Percentiles rank a stretch among this genome's conserved stretches.
phyloP scores from a whole-genome alignment of 2,329 filamentous ascomycete genomes.

The Paracoccidioides brasiliensis region DNA sequence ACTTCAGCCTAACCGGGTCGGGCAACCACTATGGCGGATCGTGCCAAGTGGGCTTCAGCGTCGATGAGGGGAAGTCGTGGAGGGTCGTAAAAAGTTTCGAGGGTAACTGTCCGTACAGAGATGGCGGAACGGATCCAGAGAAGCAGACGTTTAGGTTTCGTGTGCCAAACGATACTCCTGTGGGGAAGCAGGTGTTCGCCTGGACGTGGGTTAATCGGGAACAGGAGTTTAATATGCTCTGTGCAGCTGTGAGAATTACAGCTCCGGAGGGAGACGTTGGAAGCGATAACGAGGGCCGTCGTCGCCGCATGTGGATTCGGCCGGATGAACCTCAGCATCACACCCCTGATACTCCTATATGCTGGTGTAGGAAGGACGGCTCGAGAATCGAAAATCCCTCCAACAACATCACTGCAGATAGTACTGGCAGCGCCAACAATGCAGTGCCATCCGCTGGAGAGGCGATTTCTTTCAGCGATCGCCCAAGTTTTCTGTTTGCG shows the following conservation, averaged over 20 bases:
- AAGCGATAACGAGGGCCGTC: not conserved
- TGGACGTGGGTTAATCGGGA: constrained; percentile 39
- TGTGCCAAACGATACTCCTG: constrained; percentile 31
- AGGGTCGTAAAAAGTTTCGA: constrained; percentile 34
- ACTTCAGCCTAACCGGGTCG: constrained; percentile 22
- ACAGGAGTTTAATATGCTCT: constrained; percentile 35
- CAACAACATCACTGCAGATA: not conserved
- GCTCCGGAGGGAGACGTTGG: not conserved
- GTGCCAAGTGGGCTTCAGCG: constrained; percentile 35
- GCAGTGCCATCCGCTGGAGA: not conserved
- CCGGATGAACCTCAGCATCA: not conserved
- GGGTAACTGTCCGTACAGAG: constrained; percentile 35
- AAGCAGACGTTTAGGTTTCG: constrained; percentile 35
- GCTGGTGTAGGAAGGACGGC: not conserved
- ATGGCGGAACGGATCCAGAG: constrained; percentile 23
- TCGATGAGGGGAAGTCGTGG: constrained; percentile 33
- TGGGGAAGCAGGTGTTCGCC: constrained; percentile 31
- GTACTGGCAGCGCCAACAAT: not conserved
- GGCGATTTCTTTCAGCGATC: constrained; percentile 22
- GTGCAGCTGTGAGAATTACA: constrained; percentile 32
- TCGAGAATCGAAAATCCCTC: not conserved
- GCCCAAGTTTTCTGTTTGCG: constrained; percentile 30
- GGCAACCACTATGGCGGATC: constrained; percentile 36
- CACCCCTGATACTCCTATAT: not conserved
- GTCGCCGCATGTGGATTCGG: not conserved